These are phyloP conservation scores for Leptographium galeiforme DNA, from an alignment of 2,329 filamentous ascomycete genomes.

Conservation along the genomic window DNA sequence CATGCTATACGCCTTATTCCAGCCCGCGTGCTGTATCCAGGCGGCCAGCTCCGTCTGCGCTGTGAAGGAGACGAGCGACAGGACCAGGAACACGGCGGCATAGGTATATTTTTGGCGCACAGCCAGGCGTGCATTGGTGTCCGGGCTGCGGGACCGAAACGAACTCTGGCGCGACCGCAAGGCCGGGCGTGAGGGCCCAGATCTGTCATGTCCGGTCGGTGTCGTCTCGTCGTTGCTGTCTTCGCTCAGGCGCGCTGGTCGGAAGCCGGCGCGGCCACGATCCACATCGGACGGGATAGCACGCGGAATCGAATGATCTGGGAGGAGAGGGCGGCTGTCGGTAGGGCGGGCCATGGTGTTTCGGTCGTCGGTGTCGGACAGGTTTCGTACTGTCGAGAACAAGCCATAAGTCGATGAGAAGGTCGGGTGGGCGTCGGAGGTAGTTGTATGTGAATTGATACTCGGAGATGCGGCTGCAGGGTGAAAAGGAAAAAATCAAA, in stretches of 20 bases:
- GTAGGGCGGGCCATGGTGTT: not conserved
- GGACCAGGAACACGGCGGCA: conserved; percentile 66
- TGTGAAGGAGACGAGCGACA: conserved; percentile 79
- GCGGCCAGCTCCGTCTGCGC: conserved; percentile 92
- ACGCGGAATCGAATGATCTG: not conserved
- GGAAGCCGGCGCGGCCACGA: conserved; percentile 6
- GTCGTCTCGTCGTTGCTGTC: not conserved
- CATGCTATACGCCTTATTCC: conserved; percentile 99
- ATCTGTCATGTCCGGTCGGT: not conserved
- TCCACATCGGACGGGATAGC: not conserved
- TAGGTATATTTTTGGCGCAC: conserved; percentile 77
- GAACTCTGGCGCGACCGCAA: conserved; percentile 43
- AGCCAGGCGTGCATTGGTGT: conserved; percentile 43
- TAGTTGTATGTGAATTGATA: too few species aligned
- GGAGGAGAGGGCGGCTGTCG: conserved; percentile 4
- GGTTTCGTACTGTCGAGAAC: not conserved
- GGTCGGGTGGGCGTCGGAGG: too few species aligned
- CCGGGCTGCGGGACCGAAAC: conserved; percentile 68
- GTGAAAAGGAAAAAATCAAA: too few species aligned
- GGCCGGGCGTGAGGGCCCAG: not conserved
- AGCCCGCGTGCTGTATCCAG: conserved; percentile 85
- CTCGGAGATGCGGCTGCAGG: too few species aligned
- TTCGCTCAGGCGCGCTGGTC: conserved; percentile 2
- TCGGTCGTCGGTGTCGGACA: not conserved
- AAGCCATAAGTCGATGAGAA: not conserved